Percentiles rank a stretch among this genome's conserved stretches.
Evolutionary conservation across 2,329 filamentous ascomycete genomes (phyloP).

Genomic region (Magnaporthiopsis poae): DNA sequence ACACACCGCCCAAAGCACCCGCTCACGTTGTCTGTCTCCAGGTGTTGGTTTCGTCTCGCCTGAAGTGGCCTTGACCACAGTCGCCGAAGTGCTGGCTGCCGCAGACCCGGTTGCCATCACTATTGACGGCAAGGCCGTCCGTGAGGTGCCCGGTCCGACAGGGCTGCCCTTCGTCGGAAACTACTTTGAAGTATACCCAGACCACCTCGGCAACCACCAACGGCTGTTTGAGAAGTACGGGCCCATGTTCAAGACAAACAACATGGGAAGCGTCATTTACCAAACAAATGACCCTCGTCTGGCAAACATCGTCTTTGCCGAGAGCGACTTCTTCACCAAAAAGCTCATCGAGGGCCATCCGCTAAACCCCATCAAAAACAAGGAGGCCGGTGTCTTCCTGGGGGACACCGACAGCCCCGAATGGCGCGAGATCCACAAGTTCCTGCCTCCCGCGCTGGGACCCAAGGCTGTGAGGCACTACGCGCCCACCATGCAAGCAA

Average conservation of each 20-base stretch:
- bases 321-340: constrained; percentile 45
- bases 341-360: constrained; percentile 41
- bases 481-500: constrained; percentile 47
- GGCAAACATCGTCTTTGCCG: constrained; percentile 34
- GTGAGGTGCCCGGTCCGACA: constrained; percentile 39
- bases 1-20: background rate
- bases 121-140: constrained; percentile 39
- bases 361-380: constrained; percentile 31
- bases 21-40: constrained; percentile 9
- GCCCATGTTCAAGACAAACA: constrained; percentile 40
- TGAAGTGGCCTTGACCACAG: constrained; percentile 5
- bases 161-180: constrained; percentile 41
- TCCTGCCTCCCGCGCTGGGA: constrained; percentile 47
- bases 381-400: constrained; percentile 33
- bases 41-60: constrained; percentile 13
- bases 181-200: constrained; percentile 45
- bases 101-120: constrained; percentile 30
- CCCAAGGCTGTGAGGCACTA: constrained; percentile 54
- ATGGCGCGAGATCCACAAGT: constrained; percentile 49
- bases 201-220: constrained; percentile 48
- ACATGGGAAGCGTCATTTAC: constrained; percentile 39
- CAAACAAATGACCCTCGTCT: constrained; percentile 41
- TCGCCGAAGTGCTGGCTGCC: constrained; percentile 14
- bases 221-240: constrained; percentile 44
- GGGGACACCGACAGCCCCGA: constrained; percentile 41